phyloP scores from a whole-genome alignment of 192 early-diverging fungal species.

The Glomus cerebriforme region DNA sequence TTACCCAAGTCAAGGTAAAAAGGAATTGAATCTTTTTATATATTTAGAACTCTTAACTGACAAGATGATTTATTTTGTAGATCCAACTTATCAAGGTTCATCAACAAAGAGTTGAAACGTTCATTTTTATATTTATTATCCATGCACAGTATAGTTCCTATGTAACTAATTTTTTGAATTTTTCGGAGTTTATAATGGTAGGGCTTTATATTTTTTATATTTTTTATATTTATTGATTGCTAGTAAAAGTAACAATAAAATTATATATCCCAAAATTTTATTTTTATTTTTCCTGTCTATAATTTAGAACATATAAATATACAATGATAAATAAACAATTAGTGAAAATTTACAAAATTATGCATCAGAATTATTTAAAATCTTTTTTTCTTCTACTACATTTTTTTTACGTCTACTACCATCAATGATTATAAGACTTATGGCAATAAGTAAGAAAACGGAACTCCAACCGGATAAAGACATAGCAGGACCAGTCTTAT shows the following conservation, averaged over 20 bases:
- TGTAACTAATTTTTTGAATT: too few relatives aligned
- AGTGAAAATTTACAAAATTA: too few relatives aligned
- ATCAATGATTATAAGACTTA: background rate
- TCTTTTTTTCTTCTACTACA: background rate
- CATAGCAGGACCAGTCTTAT: constrained; percentile 14
- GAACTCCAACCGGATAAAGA: background rate
- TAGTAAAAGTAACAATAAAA: too few relatives aligned
- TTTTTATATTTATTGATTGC: background rate
- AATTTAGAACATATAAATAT: background rate
- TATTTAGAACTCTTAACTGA: background rate
- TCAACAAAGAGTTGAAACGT: constrained; percentile 35
- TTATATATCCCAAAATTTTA: background rate
- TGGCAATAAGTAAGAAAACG: background rate
- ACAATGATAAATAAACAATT: background rate
- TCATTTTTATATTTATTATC: too few relatives aligned
- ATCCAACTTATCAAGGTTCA: constrained; percentile 52
- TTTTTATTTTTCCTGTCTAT: background rate
- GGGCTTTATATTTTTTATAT: background rate
- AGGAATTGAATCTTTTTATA: background rate
- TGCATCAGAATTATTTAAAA: too few relatives aligned
- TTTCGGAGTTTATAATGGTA: too few relatives aligned
- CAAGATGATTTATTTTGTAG: background rate
- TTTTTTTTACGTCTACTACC: background rate
- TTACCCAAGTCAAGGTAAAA: constrained; percentile 46
- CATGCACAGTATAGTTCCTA: too few relatives aligned